Percentiles rank a stretch among this genome's conserved stretches.
These are phyloP conservation scores for Gossypium thurberi DNA, from an alignment of 345 rosid species.

Conservation along the genomic window DNA sequence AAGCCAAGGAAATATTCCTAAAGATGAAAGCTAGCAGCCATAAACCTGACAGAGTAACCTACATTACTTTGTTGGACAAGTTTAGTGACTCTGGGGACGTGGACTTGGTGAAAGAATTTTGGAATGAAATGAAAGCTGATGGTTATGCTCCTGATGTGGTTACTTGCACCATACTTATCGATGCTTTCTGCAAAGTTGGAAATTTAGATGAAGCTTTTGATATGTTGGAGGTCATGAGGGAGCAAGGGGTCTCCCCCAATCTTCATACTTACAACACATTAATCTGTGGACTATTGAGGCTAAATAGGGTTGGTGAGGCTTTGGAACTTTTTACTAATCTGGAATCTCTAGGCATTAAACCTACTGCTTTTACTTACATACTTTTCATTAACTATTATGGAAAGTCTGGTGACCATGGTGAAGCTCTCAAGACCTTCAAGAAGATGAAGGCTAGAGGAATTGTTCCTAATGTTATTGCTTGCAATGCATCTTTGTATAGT, in stretches of 20 bases:
- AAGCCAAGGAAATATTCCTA: constrained; percentile 53
- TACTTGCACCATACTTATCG: constrained; percentile 65
- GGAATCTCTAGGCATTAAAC: constrained; percentile 58
- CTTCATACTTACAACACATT: constrained; percentile 77
- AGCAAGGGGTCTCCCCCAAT: constrained; percentile 55
- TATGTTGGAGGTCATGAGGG: constrained; percentile 60
- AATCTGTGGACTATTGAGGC: constrained; percentile 67
- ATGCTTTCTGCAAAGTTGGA: constrained; percentile 65
- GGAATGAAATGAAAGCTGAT: constrained; percentile 82
- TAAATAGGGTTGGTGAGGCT: constrained; percentile 54
- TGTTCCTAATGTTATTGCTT: constrained; percentile 77
- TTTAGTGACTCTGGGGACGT: constrained; percentile 64
- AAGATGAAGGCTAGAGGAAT: constrained; percentile 69
- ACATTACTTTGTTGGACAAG: constrained; percentile 73
- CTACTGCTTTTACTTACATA: constrained; percentile 69
- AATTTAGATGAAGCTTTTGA: constrained; percentile 57
- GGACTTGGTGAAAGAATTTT: constrained; percentile 59
- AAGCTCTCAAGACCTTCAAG: constrained; percentile 75
- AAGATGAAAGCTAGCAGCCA: constrained; percentile 75
- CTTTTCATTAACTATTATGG: constrained; percentile 91
- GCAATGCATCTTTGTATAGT: constrained; percentile 79
- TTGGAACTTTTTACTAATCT: constrained; percentile 44
- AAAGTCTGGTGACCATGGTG: constrained; percentile 52
- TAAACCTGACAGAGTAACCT: constrained; percentile 74
- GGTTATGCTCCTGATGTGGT: constrained; percentile 80